Evolutionary conservation across 164 flowering plant genomes (phyloP).

Genomic region (Berberis vulgaris): DNA sequence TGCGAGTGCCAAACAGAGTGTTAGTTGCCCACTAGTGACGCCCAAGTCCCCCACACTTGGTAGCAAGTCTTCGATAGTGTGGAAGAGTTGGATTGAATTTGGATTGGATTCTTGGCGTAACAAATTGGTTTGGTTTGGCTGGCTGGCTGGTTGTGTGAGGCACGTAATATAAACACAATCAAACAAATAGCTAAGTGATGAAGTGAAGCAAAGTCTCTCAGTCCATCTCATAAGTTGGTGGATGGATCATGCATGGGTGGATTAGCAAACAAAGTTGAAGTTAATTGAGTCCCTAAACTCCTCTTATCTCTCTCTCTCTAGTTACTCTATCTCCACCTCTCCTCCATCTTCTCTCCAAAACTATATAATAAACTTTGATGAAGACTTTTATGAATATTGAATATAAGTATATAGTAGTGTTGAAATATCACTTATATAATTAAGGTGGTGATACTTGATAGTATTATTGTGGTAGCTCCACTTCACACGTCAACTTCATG

Average conservation of each 20-base stretch:
- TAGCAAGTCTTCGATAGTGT: conserved; percentile 15
- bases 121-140: conserved; percentile 14
- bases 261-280: no score
- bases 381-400: background rate
- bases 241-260: background rate
- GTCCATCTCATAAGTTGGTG: conserved; percentile 5
- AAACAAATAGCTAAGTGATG: conserved; percentile 9
- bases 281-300: background rate
- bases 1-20: no score
- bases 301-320: background rate
- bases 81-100: background rate
- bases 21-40: no score
- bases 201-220: conserved; percentile 27
- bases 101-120: conserved; percentile 36
- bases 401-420: background rate
- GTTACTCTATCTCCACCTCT: conserved; percentile 5
- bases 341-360: background rate
- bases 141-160: conserved; percentile 34
- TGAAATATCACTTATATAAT: background rate
- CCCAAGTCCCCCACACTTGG: background rate
- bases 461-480: background rate
- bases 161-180: conserved; percentile 33
- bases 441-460: background rate
- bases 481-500: conserved; percentile 11
- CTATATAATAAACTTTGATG: background rate